Evolutionary conservation across 2,329 filamentous ascomycete genomes (phyloP).

Genomic region (Pyricularia grisea): DNA sequence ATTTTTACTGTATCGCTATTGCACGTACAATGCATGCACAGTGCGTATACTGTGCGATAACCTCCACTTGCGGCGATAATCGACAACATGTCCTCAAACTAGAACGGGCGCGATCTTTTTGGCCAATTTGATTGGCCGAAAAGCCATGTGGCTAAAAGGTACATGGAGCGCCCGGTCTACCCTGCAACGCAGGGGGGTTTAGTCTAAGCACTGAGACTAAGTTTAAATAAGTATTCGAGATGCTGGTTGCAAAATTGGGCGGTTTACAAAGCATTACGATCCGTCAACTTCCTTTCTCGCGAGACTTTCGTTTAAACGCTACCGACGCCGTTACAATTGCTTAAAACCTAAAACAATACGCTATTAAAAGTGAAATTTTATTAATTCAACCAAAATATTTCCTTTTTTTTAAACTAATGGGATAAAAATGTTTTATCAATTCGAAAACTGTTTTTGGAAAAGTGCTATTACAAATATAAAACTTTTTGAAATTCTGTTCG

Average conservation of each 20-base stretch:
- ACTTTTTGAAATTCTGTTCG: conserved; percentile 21
- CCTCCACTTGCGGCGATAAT: too few relatives aligned
- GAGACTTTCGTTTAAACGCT: conserved; percentile 25
- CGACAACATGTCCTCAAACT: too few relatives aligned
- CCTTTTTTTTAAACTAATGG: conserved; percentile 54
- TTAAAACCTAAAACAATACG: conserved; percentile 33
- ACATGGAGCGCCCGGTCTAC: too few relatives aligned
- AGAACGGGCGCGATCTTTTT: too few relatives aligned
- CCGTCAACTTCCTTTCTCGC: conserved; percentile 49
- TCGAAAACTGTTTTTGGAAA: background rate
- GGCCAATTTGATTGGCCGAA: too few relatives aligned
- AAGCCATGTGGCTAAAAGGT: too few relatives aligned
- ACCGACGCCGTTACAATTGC: conserved; percentile 24
- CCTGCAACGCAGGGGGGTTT: too few relatives aligned
- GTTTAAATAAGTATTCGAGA: conserved; percentile 54
- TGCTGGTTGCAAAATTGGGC: conserved; percentile 43
- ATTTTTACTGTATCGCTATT: too few relatives aligned
- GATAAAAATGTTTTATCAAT: conserved; percentile 29
- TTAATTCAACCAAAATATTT: conserved; percentile 56
- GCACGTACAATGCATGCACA: too few relatives aligned
- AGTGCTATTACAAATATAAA: background rate
- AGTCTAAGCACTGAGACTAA: too few relatives aligned
- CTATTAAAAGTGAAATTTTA: conserved; percentile 39
- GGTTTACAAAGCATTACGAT: conserved; percentile 44
- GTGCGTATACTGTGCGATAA: too few relatives aligned